A percentile compares a stretch with the other conserved stretches of the same genome.
Evolutionary conservation across 805 yeast species (phyloP).

Genomic region (Vanderwaltozyma polyspora): DNA sequence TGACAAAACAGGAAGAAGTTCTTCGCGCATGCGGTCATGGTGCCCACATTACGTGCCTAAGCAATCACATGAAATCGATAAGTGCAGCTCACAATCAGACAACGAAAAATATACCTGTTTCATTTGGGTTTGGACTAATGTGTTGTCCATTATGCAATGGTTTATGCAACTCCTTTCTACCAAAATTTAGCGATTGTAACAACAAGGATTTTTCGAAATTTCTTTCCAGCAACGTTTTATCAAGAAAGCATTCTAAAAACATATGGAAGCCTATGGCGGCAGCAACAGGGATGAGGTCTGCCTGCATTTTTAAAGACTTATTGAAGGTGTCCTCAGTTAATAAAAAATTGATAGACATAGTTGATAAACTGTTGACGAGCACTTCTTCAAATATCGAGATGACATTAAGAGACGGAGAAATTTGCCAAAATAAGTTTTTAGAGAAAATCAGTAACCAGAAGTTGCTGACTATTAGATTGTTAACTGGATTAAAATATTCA

Average conservation of each 20-base stretch:
- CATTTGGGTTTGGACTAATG: slow-evolving; percentile 57
- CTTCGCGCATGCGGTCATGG: slow-evolving; percentile 80
- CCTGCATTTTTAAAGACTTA: slow-evolving; percentile 13
- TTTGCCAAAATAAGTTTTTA: slow-evolving; percentile 32
- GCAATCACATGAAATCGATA: slow-evolving; percentile 48
- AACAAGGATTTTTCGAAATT: neutral
- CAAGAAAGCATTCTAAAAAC: too few species aligned
- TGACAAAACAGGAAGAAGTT: slow-evolving; percentile 22
- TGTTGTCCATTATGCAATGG: slow-evolving; percentile 89
- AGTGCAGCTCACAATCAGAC: slow-evolving; percentile 54
- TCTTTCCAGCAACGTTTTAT: too few species aligned
- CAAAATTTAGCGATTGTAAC: slow-evolving; percentile 30
- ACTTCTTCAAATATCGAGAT: slow-evolving; percentile 59
- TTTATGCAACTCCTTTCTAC: slow-evolving; percentile 72
- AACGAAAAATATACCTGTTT: slow-evolving; percentile 73
- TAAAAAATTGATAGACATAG: slow-evolving; percentile 13
- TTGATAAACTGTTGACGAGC: slow-evolving; percentile 33
- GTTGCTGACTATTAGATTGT: slow-evolving; percentile 35
- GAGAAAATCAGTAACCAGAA: slow-evolving; percentile 52
- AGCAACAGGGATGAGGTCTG: slow-evolving; percentile 13
- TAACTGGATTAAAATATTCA: too few species aligned
- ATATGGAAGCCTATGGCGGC: too few species aligned
- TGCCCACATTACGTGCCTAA: slow-evolving; percentile 72
- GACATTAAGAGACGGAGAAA: slow-evolving; percentile 32
- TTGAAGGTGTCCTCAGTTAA: slow-evolving; percentile 1